Percentiles rank a stretch among this genome's conserved stretches.
Evolutionary conservation across 108 stramenopile genomes (phyloP).

Genomic region (Epithemia pelagica): DNA sequence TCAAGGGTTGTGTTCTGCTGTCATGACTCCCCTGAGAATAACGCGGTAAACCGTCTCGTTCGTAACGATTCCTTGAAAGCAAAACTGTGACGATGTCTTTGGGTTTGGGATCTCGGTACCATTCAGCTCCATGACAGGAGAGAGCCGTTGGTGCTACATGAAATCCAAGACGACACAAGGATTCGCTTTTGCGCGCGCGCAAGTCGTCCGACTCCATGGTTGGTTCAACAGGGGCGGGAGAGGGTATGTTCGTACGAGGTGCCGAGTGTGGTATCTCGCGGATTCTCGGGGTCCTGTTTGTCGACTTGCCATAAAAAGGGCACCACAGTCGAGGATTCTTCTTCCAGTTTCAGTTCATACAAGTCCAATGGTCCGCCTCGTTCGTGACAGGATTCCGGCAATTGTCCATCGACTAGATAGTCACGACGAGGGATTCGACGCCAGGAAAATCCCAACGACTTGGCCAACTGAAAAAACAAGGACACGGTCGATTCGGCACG

Average conservation of each 20-base stretch:
- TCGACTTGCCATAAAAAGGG: neutral
- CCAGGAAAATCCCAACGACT: slow-evolving; percentile 2
- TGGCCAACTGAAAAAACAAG: slow-evolving; percentile 10
- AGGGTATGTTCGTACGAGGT: neutral
- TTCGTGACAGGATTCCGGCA: slow-evolving; percentile 12
- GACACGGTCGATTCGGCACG: slow-evolving; percentile 5
- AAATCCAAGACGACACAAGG: too few relatives aligned
- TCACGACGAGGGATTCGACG: neutral
- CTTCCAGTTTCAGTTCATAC: neutral
- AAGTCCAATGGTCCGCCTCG: neutral
- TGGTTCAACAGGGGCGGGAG: neutral
- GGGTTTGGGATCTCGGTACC: too few relatives aligned
- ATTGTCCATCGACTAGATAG: neutral
- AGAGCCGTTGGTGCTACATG: too few relatives aligned
- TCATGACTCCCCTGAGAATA: too few relatives aligned
- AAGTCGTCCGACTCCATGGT: too few relatives aligned
- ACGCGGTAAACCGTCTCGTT: too few relatives aligned
- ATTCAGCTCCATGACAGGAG: too few relatives aligned
- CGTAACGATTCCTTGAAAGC: too few relatives aligned
- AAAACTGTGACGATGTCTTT: too few relatives aligned
- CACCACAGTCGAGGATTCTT: neutral
- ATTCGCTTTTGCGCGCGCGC: too few relatives aligned
- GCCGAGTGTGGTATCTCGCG: neutral
- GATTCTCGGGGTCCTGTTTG: too few relatives aligned
- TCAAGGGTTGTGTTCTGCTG: too few relatives aligned